Percentiles rank a stretch among this genome's conserved stretches.
phyloP scores from a whole-genome alignment of 305 asterid species.

The Fraxinus platypoda region DNA sequence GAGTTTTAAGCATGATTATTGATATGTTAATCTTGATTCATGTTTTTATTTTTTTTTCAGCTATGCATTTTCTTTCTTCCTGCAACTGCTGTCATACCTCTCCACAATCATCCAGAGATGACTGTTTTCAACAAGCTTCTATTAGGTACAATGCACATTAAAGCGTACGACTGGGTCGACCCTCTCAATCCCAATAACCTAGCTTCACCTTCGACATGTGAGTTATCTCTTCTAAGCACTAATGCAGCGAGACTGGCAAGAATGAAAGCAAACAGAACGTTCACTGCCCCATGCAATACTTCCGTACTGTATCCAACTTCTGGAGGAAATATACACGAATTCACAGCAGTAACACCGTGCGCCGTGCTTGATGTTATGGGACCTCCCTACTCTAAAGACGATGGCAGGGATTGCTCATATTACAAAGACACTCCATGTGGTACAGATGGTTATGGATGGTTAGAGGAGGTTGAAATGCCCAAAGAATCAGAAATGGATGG shows the following conservation, averaged over 20 bases:
- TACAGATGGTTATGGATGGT: conserved; percentile 50
- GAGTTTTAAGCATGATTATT: not conserved
- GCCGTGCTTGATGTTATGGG: conserved; percentile 81
- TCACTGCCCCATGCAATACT: conserved; percentile 64
- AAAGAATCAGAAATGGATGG: conserved; percentile 74
- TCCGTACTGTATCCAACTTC: conserved; percentile 75
- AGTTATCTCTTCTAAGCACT: conserved; percentile 1
- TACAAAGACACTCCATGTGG: conserved; percentile 44
- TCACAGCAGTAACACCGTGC: conserved; percentile 74
- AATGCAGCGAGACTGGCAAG: conserved; percentile 55
- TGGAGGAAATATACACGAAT: conserved; percentile 86
- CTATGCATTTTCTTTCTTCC: conserved; percentile 80
- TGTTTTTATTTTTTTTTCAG: conserved; percentile 36
- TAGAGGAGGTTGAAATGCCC: conserved; percentile 60
- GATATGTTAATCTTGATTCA: not conserved
- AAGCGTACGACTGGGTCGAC: conserved; percentile 78
- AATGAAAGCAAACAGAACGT: conserved; percentile 44
- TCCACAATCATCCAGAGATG: conserved; percentile 96
- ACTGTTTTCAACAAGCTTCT: conserved; percentile 93
- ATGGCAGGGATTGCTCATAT: conserved; percentile 69
- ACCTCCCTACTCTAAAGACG: conserved; percentile 70
- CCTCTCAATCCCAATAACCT: conserved; percentile 15
- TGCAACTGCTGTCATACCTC: conserved; percentile 72
- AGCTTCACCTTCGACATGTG: conserved; percentile 31
- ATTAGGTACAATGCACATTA: conserved; percentile 80